A percentile compares a stretch with the other conserved stretches of the same genome.
These are phyloP conservation scores for Phialophora verrucosa DNA, from an alignment of 2,329 filamentous ascomycete species.

Conservation along the genomic window DNA sequence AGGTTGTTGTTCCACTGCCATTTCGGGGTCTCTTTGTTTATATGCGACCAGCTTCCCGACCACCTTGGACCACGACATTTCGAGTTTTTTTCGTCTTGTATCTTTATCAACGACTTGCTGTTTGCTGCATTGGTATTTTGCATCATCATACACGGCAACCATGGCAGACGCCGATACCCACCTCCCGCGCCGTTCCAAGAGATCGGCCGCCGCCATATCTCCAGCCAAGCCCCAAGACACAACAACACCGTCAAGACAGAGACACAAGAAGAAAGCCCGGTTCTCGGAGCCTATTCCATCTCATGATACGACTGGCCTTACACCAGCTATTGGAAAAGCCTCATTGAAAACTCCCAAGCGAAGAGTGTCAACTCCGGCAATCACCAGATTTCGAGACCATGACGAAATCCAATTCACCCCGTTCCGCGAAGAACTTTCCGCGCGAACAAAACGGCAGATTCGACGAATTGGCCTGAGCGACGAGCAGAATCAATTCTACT, in stretches of 20 bases:
- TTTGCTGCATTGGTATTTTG: background rate
- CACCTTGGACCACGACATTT: conserved; percentile 5
- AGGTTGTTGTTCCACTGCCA: conserved; percentile 26
- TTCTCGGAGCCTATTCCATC: conserved; percentile 52
- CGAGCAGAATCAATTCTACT: conserved; percentile 53
- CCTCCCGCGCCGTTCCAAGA: conserved; percentile 33
- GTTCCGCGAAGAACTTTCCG: conserved; percentile 51
- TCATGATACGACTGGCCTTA: conserved; percentile 48
- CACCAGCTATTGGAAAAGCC: conserved; percentile 50
- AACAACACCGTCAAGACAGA: conserved; percentile 36
- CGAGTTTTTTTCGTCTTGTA: background rate
- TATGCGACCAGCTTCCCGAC: conserved; percentile 30
- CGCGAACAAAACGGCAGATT: conserved; percentile 51
- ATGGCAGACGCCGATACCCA: conserved; percentile 22
- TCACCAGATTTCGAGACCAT: conserved; percentile 41
- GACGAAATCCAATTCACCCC: conserved; percentile 53
- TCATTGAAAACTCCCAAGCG: conserved; percentile 43
- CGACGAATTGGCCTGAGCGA: conserved; percentile 53
- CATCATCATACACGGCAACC: conserved; percentile 3
- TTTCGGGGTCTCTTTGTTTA: conserved; percentile 26
- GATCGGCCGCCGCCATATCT: conserved; percentile 34
- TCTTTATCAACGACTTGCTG: conserved; percentile 1
- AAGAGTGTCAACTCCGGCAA: conserved; percentile 37
- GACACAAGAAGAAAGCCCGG: conserved; percentile 50
- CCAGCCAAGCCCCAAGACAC: conserved; percentile 31